Evolutionary conservation across 257 asterid genomes (phyloP).

Genomic region (Scutellaria baicalensis): DNA sequence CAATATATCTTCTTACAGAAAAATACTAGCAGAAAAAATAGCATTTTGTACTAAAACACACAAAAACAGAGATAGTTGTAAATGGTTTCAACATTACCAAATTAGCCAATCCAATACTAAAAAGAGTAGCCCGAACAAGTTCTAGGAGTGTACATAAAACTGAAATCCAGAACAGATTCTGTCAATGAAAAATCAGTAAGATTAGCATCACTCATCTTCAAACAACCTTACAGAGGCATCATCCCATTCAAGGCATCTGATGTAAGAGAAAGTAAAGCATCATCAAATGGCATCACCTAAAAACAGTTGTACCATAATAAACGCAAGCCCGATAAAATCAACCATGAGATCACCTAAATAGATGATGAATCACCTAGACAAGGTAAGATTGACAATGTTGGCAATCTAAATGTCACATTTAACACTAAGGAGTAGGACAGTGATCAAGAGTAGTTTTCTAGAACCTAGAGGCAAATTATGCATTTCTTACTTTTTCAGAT

Average conservation of each 20-base stretch:
- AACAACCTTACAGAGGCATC: not conserved
- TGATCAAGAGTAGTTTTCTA: too few relatives aligned
- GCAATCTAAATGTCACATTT: not conserved
- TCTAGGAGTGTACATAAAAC: not conserved
- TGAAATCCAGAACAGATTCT: not conserved
- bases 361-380: not conserved
- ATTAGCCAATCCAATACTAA: not conserved
- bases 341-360: not conserved
- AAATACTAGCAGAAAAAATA: too few relatives aligned
- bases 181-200: not conserved
- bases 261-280: not conserved
- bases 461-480: too few relatives aligned
- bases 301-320: not conserved
- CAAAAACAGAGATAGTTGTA: not conserved
- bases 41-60: too few relatives aligned
- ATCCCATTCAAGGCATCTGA: constrained; percentile 1
- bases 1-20: too few relatives aligned
- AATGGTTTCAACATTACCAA: not conserved
- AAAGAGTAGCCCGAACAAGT: not conserved
- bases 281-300: not conserved
- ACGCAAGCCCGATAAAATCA: not conserved
- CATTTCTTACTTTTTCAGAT: too few relatives aligned
- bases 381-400: not conserved
- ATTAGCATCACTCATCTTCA: constrained; percentile 4
- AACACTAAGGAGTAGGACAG: too few relatives aligned